phyloP scores from a whole-genome alignment of 139 green algal genomes.

The Volvox africanus region DNA sequence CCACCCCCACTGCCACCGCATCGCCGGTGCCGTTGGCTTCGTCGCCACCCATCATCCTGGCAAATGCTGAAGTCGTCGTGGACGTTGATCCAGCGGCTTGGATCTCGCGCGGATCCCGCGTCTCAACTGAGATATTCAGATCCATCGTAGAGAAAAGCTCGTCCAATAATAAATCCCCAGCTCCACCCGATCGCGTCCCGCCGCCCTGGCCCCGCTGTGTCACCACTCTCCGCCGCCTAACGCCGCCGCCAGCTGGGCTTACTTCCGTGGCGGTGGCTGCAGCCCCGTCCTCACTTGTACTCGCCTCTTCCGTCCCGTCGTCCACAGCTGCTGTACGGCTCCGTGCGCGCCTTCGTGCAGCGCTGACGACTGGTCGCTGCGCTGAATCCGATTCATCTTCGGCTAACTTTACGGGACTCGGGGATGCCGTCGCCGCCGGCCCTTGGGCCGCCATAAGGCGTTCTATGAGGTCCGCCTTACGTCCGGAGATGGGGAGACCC shows the following conservation, averaged over 20 bases:
- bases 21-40: not conserved
- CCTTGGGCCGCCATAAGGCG: not conserved
- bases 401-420: not conserved
- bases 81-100: no score
- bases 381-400: not conserved
- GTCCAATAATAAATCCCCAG: not conserved
- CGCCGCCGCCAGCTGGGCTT: not conserved
- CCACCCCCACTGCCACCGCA: not conserved
- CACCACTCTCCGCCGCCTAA: not conserved
- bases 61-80: not conserved
- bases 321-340: not conserved
- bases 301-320: not conserved
- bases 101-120: not conserved
- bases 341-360: not conserved
- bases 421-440: not conserved
- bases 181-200: not conserved
- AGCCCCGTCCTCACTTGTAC: not conserved
- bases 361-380: not conserved
- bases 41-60: not conserved
- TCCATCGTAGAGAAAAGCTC: not conserved
- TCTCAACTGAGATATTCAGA: not conserved
- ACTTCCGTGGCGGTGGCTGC: not conserved
- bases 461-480: constrained; percentile 30
- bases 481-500: constrained; percentile 32
- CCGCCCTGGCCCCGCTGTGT: not conserved